Evolutionary conservation across 1,284 basidiomycete species (phyloP), one percentile per base, ranked within the genome.

Genomic region (Bothia castanella): DNA sequence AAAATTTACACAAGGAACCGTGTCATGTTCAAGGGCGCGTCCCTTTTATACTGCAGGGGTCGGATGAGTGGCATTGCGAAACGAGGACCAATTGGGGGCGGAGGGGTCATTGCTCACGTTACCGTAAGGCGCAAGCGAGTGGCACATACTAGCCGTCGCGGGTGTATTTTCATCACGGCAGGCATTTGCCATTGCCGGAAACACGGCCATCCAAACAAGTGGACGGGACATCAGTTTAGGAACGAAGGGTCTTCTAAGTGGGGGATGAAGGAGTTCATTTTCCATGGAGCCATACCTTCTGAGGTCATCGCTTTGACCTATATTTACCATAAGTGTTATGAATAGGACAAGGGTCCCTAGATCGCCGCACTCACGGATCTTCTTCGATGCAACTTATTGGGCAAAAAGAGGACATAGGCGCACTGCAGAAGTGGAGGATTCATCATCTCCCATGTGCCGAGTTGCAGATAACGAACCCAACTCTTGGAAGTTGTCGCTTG

Each of bases 1-100:
- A 60, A n/a, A 58, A 52, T 59, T 55, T 55, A 64, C 61, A 63
- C 55, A 35, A 42, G 13, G 42, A 25, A 34, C 47, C 2, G 5
- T 8, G 0, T 12, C 2, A 23, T 37, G 29, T 44, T 5, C 34
- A 17, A 39, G 23, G 31, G 2, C 1, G 32, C 17, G 42, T 32
- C 48, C 46, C 47, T 67, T 64, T 61, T 69, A 68, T 69, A 59
- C 32, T 9, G 21, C 20, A 21, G 16, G 20, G 10, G 10, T 44
- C 35, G 21, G 40, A 19, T 30, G 37, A 38, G 32, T 20, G 14
- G 35, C 21, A 19, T 46, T 29, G 34, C 43, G 32, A 41, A 36
- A 43, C 11, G 31, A 30, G 41, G n/a, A n/a, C 47, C 20, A 12
- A 42, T 43, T 16, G 30, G 38, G 23, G n/a, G n/a, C n/a, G n/a